Conservation (phyloP, 2,329 filamentous ascomycete genomes). For the Dothideomycetidae sp. region DNA sequence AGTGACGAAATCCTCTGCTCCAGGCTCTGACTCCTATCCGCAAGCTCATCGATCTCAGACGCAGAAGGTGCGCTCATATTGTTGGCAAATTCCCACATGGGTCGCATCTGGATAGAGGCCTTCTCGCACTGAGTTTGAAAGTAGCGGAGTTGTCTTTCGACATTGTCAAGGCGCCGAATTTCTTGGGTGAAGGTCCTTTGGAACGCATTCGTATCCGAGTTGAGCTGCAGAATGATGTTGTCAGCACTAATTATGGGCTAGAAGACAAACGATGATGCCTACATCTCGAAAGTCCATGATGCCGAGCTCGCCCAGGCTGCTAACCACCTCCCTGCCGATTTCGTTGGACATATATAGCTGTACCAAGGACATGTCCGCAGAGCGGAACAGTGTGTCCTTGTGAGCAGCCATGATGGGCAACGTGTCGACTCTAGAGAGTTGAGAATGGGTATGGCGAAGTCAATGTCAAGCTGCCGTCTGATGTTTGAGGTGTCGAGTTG, state of each 20-base stretch:
- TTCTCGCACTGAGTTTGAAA: constrained; percentile 96
- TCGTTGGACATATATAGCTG: constrained; percentile 99
- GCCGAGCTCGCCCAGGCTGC: constrained; percentile 87
- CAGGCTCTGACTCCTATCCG: constrained; percentile 80
- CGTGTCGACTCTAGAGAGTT: neutral
- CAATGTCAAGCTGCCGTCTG: neutral
- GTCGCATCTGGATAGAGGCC: constrained; percentile 67
- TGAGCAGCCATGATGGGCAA: constrained; percentile 40
- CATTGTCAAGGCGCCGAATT: constrained; percentile 92
- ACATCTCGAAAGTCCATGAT: constrained; percentile 97
- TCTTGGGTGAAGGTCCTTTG: constrained; percentile 96
- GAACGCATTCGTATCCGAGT: constrained; percentile 83
- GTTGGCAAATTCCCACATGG: constrained; percentile 75
- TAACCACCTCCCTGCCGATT: constrained; percentile 94
- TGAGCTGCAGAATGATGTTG: too few relatives aligned
- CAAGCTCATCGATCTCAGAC: constrained; percentile 89
- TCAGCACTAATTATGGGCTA: too few relatives aligned
- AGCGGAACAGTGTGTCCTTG: constrained; percentile 96
- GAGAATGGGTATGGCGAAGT: neutral
- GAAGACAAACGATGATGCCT: constrained; percentile 27
- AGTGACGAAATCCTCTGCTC: constrained; percentile 83
- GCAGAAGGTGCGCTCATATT: constrained; percentile 77
- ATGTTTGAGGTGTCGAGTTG: constrained; percentile 1
- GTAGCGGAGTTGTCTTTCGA: constrained; percentile 92
- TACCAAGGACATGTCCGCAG: constrained; percentile 99